Percentiles rank a stretch among this genome's conserved stretches.
These are phyloP conservation scores for Tirmania nivea DNA, from an alignment of 495 filamentous ascomycete genomes.

Conservation along the genomic window DNA sequence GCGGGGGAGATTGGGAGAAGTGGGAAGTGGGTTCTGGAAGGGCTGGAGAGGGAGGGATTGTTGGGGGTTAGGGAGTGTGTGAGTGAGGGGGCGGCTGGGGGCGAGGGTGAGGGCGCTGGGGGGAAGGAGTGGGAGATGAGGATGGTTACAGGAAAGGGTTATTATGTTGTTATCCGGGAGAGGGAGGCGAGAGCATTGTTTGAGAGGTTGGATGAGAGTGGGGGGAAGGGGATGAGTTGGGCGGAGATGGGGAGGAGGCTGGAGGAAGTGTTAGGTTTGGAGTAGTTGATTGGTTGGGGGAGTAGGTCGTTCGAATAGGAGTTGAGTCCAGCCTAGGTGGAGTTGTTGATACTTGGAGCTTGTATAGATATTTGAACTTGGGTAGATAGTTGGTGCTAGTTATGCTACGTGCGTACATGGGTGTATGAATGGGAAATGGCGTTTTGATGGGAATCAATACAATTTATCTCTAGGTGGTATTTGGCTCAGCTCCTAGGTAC, in stretches of 20 bases:
- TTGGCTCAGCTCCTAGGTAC: too few species aligned
- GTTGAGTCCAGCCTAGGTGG: too few species aligned
- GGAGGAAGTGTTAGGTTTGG: not conserved
- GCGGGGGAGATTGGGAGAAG: constrained; percentile 3
- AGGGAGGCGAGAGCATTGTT: constrained; percentile 3
- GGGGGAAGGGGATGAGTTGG: constrained; percentile 12
- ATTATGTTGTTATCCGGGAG: constrained; percentile 10
- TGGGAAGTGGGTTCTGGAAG: constrained; percentile 16
- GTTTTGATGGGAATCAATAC: too few species aligned
- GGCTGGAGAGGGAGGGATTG: constrained; percentile 18
- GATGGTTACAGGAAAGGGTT: constrained; percentile 14
- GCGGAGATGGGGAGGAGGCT: constrained; percentile 11
- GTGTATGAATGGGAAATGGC: too few species aligned
- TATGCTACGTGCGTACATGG: too few species aligned
- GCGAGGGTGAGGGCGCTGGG: constrained; percentile 9
- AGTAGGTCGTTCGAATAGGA: too few species aligned
- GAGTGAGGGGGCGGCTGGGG: not conserved
- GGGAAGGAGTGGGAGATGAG: constrained; percentile 3
- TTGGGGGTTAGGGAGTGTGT: constrained; percentile 15
- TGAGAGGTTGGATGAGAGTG: constrained; percentile 6
- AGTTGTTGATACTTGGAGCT: too few species aligned
- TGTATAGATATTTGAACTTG: too few species aligned
- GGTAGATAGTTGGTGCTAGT: too few species aligned
- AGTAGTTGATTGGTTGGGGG: too few species aligned
- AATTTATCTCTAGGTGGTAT: too few species aligned